Base-by-base conservation (phyloP, 108 stramenopile genomes). In the Nannochloropsis gaditana region DNA sequence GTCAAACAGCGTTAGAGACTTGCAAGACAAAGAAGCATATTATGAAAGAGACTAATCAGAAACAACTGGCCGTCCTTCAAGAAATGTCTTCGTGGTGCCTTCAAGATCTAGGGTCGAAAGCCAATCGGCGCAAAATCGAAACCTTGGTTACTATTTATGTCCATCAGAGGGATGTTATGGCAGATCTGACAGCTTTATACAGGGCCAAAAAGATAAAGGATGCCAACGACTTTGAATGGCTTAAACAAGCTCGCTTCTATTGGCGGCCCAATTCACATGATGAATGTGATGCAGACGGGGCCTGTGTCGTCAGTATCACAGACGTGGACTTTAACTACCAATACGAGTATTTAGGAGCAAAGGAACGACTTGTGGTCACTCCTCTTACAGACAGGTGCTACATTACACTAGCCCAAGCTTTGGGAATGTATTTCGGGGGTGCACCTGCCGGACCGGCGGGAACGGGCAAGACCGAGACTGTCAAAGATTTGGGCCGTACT, bases 391-490 rank as follows among this genome's bases (percentile, higher is more conserved):
- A 96, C 83, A 93, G 95, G 83, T 95, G 95, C 84, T 96, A 96
- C 92, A 96, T 96, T 84, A 96, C 95, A 15, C 93, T 96, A 11
- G 94, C 95, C 2, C 95, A 96, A 85, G 95, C 95, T n/a, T 90
- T 95, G 80, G 93, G 94, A 21, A 96, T 96, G 95, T 93, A 93
- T 86, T 96, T 94, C 88, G 95, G 95, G 42, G 95, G 95, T 9
- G 94, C 95, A n/a, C 95, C 95, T 9, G 95, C 95, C 11, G 95
- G 95, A 41, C 95, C 95, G 5, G 95, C 95, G n/a, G 95, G 95
- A 9, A 96, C 95, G 45, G 95, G 95, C 42, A 96, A 91, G 82
- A 91, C 91, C 0, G 91, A 91, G 83, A 88, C 89, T 2, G 88
- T 89, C 45, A 89, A 89, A 80, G 95, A 96, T 84, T 85, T 96